Evolutionary conservation across 139 green algal genomes (phyloP).

Genomic region (Chlorella sp.): DNA sequence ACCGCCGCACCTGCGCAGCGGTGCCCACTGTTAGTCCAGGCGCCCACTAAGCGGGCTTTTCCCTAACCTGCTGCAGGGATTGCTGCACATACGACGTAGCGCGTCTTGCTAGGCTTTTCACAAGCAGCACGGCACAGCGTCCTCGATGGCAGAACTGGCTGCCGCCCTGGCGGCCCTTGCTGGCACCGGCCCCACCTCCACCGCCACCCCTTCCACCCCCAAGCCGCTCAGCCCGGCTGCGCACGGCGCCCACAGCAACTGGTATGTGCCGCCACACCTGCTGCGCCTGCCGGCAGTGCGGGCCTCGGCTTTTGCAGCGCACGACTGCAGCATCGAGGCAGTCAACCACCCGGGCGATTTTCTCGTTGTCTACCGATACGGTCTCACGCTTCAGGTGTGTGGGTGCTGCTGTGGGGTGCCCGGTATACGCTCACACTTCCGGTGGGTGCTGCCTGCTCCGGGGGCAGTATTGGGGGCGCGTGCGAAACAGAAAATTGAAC

Average conservation of each 20-base stretch:
- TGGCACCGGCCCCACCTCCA: not conserved
- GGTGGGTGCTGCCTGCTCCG: not conserved
- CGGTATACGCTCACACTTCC: slow-evolving; percentile 72
- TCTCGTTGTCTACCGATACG: slow-evolving; percentile 74
- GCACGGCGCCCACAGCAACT: not conserved
- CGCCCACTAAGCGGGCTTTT: too few relatives aligned
- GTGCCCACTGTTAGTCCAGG: too few relatives aligned
- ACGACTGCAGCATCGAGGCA: slow-evolving; percentile 42
- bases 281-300: slow-evolving; percentile 41
- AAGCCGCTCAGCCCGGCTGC: not conserved
- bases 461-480: not conserved
- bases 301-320: slow-evolving; percentile 63
- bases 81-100: too few relatives aligned
- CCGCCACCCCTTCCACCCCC: not conserved
- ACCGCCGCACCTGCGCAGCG: too few relatives aligned
- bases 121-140: too few relatives aligned
- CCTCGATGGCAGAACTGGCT: slow-evolving; percentile 5
- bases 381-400: slow-evolving; percentile 65
- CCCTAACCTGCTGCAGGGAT: too few relatives aligned
- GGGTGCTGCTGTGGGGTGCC: too few relatives aligned
- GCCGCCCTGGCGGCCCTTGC: slow-evolving; percentile 17
- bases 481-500: not conserved
- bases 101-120: too few relatives aligned
- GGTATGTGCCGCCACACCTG: slow-evolving; percentile 32
- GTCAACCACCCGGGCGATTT: slow-evolving; percentile 45